Evolutionary conservation across 2,329 filamentous ascomycete genomes (phyloP).

Genomic region (Tolypocladium guangdongense): DNA sequence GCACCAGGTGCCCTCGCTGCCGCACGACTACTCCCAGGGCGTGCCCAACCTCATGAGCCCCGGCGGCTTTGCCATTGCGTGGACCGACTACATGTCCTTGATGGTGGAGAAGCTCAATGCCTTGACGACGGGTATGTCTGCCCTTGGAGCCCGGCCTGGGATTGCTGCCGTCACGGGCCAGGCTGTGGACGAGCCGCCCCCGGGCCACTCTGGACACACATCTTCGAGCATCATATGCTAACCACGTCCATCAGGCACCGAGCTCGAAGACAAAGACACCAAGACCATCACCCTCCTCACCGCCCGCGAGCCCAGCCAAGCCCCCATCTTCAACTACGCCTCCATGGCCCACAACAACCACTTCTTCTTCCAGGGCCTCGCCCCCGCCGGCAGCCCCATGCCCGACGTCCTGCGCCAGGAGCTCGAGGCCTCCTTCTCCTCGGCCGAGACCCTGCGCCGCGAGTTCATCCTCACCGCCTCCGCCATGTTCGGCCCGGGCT

Average conservation of each 20-base stretch:
- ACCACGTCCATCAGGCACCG: slow-evolving; percentile 40
- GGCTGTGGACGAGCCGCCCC: neutral
- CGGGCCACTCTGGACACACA: neutral
- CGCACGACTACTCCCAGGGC: slow-evolving; percentile 35
- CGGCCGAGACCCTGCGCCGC: slow-evolving; percentile 67
- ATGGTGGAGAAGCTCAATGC: slow-evolving; percentile 68
- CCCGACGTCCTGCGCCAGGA: slow-evolving; percentile 42
- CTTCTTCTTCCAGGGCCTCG: slow-evolving; percentile 61
- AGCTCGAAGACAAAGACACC: slow-evolving; percentile 48
- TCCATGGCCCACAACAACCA: slow-evolving; percentile 91
- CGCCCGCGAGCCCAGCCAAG: slow-evolving; percentile 67
- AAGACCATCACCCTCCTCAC: slow-evolving; percentile 63
- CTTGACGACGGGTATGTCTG: slow-evolving; percentile 54
- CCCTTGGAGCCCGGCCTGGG: neutral
- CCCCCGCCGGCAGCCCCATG: slow-evolving; percentile 36
- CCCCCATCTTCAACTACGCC: slow-evolving; percentile 86
- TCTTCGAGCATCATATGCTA: neutral
- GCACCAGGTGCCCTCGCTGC: slow-evolving; percentile 36
- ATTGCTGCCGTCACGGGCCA: neutral
- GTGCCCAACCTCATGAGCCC: slow-evolving; percentile 62
- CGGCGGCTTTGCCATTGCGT: slow-evolving; percentile 63
- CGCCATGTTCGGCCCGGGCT: slow-evolving; percentile 93
- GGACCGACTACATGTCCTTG: slow-evolving; percentile 69
- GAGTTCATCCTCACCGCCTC: slow-evolving; percentile 73
- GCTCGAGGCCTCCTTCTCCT: slow-evolving; percentile 66